Evolutionary conservation across 768 basidiomycete genomes (phyloP).

Genomic region (Mrakia blollopis): DNA sequence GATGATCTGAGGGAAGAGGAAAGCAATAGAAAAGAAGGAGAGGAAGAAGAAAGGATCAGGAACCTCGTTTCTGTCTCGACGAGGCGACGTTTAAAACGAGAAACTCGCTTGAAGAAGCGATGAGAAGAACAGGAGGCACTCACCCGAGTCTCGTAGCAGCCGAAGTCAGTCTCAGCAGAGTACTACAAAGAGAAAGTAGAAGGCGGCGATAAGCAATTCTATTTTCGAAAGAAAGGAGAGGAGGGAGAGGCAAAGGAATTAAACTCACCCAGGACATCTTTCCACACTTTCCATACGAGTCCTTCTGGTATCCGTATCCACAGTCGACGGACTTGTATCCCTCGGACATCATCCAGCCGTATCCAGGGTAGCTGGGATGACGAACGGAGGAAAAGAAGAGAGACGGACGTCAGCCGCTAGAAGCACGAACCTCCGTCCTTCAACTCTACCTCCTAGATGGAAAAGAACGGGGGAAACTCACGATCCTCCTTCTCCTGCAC

Average conservation of each 20-base stretch:
- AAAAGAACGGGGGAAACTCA: not conserved
- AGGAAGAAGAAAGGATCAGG: not conserved
- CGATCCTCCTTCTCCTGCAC: not conserved
- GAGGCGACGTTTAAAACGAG: not conserved
- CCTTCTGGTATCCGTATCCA: not conserved
- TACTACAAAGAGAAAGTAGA: not conserved
- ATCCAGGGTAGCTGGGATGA: not conserved
- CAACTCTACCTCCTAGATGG: not conserved
- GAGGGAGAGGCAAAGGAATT: not conserved
- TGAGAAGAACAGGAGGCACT: not conserved
- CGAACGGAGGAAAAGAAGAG: not conserved
- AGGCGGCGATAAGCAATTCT: not conserved
- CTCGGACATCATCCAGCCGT: not conserved
- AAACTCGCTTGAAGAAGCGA: not conserved
- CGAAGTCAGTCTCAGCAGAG: not conserved
- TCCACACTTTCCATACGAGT: not conserved
- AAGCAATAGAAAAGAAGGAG: not conserved
- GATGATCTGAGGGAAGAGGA: not conserved
- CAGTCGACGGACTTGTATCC: not conserved
- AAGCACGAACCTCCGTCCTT: not conserved
- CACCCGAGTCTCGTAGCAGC: conserved; percentile 14
- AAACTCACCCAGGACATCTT: not conserved
- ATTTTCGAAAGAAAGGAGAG: not conserved
- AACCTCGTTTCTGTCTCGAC: not conserved
- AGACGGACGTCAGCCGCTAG: not conserved